Conservation (phyloP, 805 yeast genomes). For the Kazachstania bromeliacearum region DNA sequence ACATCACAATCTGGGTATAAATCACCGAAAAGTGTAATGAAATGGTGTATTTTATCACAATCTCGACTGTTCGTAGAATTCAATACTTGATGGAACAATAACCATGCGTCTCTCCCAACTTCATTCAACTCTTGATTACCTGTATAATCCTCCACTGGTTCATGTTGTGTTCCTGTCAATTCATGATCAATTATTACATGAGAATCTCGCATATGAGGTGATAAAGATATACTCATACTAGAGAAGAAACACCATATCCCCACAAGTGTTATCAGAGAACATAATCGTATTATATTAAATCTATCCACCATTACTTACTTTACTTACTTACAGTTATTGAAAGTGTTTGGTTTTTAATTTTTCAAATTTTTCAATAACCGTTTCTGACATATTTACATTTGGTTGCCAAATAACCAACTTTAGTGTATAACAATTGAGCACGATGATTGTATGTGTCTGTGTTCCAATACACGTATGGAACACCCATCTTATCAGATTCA, state of each 20-base stretch:
- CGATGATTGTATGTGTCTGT: slow-evolving; percentile 45
- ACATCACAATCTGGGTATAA: slow-evolving; percentile 85
- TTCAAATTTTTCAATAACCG: too few relatives aligned
- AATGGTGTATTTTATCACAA: slow-evolving; percentile 27
- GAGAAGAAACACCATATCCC: slow-evolving; percentile 22
- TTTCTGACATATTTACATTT: slow-evolving; percentile 30
- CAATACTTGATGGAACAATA: slow-evolving; percentile 2
- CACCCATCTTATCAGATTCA: slow-evolving; percentile 36
- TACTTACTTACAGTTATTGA: too few relatives aligned
- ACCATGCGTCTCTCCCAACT: slow-evolving; percentile 3
- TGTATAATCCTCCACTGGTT: too few relatives aligned
- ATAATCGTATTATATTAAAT: slow-evolving; percentile 5
- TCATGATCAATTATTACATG: slow-evolving; percentile 22
- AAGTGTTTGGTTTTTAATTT: too few relatives aligned
- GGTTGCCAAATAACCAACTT: slow-evolving; percentile 37
- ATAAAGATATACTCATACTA: slow-evolving; percentile 18
- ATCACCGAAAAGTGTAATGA: slow-evolving; percentile 67
- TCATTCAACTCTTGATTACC: neutral
- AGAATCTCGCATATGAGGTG: neutral
- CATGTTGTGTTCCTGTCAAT: neutral
- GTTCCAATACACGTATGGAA: slow-evolving; percentile 41
- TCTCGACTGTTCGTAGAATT: neutral
- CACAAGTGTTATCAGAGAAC: slow-evolving; percentile 12
- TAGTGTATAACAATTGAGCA: slow-evolving; percentile 46
- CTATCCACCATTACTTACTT: too few relatives aligned